phyloP scores from a whole-genome alignment of 1,284 basidiomycete species.

The Stereum hirsutum region DNA sequence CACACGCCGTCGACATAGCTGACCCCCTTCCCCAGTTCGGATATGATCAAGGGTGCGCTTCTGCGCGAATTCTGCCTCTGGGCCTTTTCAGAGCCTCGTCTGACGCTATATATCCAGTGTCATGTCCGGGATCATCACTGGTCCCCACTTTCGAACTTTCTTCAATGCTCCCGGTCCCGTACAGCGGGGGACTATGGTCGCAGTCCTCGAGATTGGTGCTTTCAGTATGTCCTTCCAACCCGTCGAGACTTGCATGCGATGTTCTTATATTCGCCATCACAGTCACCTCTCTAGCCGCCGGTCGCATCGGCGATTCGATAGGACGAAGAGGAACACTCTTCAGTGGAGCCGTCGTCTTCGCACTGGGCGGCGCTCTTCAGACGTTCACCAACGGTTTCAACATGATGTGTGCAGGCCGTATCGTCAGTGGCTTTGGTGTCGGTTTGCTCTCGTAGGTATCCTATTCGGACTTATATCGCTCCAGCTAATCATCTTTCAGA shows the following conservation, averaged over 20 bases:
- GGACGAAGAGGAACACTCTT: slow-evolving; percentile 87
- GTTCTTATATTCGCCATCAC: slow-evolving; percentile 6
- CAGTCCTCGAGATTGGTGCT: slow-evolving; percentile 87
- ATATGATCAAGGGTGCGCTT: slow-evolving; percentile 82
- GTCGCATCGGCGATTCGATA: slow-evolving; percentile 79
- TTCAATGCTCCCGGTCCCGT: slow-evolving; percentile 72
- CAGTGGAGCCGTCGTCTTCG: slow-evolving; percentile 82
- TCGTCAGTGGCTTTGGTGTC: slow-evolving; percentile 90
- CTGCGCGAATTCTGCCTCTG: neutral
- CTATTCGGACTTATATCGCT: neutral
- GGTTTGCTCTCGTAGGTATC: slow-evolving; percentile 77
- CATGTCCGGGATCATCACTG: slow-evolving; percentile 92
- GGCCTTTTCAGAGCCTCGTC: too few species aligned
- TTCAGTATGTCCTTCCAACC: slow-evolving; percentile 46
- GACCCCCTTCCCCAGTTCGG: slow-evolving; percentile 57
- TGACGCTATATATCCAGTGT: slow-evolving; percentile 49
- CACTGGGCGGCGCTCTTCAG: slow-evolving; percentile 84
- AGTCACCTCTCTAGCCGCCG: slow-evolving; percentile 90
- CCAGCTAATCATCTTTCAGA: slow-evolving; percentile 26
- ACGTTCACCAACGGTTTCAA: slow-evolving; percentile 81
- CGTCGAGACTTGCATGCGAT: neutral
- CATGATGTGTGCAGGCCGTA: slow-evolving; percentile 82
- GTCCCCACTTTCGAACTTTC: slow-evolving; percentile 80
- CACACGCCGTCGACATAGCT: slow-evolving; percentile 12
- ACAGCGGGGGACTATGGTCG: slow-evolving; percentile 82